A percentile compares a stretch with the other conserved stretches of the same genome.
Evolutionary conservation across 2,329 filamentous ascomycete species (phyloP).

Genomic region (Dactylellina sp.): DNA sequence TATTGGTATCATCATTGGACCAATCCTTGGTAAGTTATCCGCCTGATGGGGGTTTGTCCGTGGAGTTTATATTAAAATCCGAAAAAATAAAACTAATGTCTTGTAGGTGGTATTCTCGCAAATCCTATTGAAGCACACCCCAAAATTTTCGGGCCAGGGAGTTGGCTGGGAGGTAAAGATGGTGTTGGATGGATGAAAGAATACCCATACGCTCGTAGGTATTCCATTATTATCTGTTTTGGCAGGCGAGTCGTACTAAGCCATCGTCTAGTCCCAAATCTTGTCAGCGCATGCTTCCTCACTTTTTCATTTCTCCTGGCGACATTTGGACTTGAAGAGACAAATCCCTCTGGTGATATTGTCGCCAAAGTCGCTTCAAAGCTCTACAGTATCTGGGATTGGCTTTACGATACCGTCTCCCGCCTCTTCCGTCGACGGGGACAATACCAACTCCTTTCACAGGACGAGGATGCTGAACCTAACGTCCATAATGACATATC

Average conservation of each 20-base stretch:
- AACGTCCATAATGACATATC: no score
- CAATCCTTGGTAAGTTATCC: conserved; percentile 65
- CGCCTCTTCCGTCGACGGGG: conserved; percentile 58
- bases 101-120: conserved; percentile 65
- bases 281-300: conserved; percentile 69
- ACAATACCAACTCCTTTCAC: conserved; percentile 60
- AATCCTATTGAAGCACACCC: conserved; percentile 65
- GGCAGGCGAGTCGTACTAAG: background rate
- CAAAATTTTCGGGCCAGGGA: conserved; percentile 65
- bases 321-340: conserved; percentile 31
- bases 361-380: conserved; percentile 6
- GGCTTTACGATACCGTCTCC: background rate
- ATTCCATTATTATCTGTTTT: background rate
- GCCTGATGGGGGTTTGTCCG: background rate
- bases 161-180: conserved; percentile 51
- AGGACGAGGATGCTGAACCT: conserved; percentile 15
- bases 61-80: conserved; percentile 62
- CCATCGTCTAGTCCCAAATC: conserved; percentile 65
- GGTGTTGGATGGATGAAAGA: conserved; percentile 64
- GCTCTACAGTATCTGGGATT: conserved; percentile 3
- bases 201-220: conserved; percentile 67
- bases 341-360: conserved; percentile 51
- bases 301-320: conserved; percentile 51
- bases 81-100: conserved; percentile 62
- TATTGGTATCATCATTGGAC: conserved; percentile 72